Base-by-base conservation (phyloP, 345 rosid genomes). In the Salix arbutifolia region DNA sequence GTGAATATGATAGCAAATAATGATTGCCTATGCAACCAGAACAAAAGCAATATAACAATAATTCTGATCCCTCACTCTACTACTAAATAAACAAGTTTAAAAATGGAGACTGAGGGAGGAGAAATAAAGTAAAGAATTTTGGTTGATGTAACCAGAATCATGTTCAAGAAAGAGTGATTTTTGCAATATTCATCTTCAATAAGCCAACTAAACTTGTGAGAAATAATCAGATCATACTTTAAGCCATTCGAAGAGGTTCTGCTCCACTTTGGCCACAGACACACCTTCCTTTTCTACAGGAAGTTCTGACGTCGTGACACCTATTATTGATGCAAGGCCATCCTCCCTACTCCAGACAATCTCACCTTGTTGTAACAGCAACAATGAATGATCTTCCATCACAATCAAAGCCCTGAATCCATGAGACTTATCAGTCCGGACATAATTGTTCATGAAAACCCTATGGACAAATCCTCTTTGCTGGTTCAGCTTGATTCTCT, bases 311-410 rank as follows among this genome's bases (percentile, higher is more conserved):
- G 90, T 88, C 67, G 95, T 89, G 23, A 89, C 97, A 81, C 90
- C 97, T 80, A 89, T 78, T 75, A 96, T 80, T 80, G 99, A 96
- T 37, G 98, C 98, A 74, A 96, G 89, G 76, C 90, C 90, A 77
- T 96, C 99, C 87, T 96, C 98, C 84, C 99, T 91, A 65, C 89
- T 87, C 99, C 99, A 96, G 70, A 96, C 99, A 80, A 91, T 84
- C 81, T 76, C 91, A 70, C 97, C 97, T 84, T 96, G 99, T 79
- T 96, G 99, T 77, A 94, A 82, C 80, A 96, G 85, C 80, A 92
- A 85, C 40, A 96, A 87, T 50, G 99, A 94, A 86, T 94, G 98
- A 84, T 96, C 98, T 88, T 96, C 99, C 99, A 96, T 91, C 75
- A 94, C 91, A 74, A 96, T 86, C 85, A 94, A 89, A n/a, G 89